Conservation (phyloP, 495 filamentous ascomycete species). For the Xylaria intraflava region DNA sequence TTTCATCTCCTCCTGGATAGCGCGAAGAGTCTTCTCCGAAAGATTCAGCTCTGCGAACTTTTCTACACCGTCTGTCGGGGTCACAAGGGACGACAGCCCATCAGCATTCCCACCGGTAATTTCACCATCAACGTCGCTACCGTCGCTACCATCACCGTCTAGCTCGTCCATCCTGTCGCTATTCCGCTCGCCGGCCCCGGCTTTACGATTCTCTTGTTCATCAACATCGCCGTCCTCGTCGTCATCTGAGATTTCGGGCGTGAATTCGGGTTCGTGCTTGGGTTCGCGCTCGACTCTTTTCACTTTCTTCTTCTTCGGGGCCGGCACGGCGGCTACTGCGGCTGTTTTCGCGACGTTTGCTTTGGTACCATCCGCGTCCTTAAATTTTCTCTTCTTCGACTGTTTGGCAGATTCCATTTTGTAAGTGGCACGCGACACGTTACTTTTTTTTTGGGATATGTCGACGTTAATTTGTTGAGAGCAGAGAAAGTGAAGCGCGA, state of each 20-base stretch:
- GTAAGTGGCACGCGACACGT: neutral
- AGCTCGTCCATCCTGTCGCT: slow-evolving; percentile 18
- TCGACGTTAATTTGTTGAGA: too few species aligned
- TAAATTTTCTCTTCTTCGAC: slow-evolving; percentile 44
- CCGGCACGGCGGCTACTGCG: slow-evolving; percentile 1
- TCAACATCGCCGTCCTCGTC: slow-evolving; percentile 20
- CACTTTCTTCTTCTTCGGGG: slow-evolving; percentile 25
- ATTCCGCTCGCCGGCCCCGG: slow-evolving; percentile 12
- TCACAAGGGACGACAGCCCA: slow-evolving; percentile 5
- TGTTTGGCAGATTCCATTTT: slow-evolving; percentile 35
- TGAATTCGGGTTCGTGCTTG: slow-evolving; percentile 11
- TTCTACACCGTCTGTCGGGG: slow-evolving; percentile 23
- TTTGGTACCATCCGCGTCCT: slow-evolving; percentile 32
- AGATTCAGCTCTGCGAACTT: slow-evolving; percentile 77
- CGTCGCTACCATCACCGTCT: slow-evolving; percentile 11
- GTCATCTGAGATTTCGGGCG: neutral
- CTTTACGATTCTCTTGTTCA: slow-evolving; percentile 24
- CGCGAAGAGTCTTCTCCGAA: slow-evolving; percentile 79
- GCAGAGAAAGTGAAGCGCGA: neutral
- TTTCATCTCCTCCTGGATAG: slow-evolving; percentile 74
- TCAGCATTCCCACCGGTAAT: neutral
- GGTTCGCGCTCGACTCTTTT: slow-evolving; percentile 25
- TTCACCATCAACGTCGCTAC: slow-evolving; percentile 13
- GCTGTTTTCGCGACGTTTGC: slow-evolving; percentile 12
- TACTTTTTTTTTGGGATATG: neutral